These are phyloP conservation scores for Massospora cicadina DNA, from an alignment of 371 early-diverging fungal species.

Conservation along the genomic window DNA sequence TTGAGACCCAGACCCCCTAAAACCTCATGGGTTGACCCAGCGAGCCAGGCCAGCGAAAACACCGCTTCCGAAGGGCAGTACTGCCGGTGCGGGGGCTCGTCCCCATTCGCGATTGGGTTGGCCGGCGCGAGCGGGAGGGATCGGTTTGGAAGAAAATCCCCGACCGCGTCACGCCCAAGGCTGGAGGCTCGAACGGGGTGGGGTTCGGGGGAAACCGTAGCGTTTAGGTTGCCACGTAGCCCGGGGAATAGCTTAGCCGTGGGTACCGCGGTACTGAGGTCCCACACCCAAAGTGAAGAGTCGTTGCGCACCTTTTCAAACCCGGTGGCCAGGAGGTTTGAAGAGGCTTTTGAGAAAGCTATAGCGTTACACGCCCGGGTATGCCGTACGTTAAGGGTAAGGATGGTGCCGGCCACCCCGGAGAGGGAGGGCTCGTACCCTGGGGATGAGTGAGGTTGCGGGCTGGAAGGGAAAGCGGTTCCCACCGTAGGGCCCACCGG, in stretches of 20 bases:
- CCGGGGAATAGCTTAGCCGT: background rate
- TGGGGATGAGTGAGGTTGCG: slow-evolving; percentile 13
- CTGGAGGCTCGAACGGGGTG: background rate
- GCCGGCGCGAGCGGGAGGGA: background rate
- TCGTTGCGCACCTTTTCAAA: slow-evolving; percentile 59
- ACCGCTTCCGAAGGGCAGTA: slow-evolving; percentile 55
- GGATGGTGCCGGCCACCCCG: slow-evolving; percentile 16
- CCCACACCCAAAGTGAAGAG: slow-evolving; percentile 55
- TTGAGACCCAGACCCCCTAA: slow-evolving; percentile 62
- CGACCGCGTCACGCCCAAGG: background rate
- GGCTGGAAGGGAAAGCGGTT: background rate
- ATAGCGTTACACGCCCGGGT: slow-evolving; percentile 56
- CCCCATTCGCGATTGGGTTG: background rate
- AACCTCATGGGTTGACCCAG: slow-evolving; percentile 26
- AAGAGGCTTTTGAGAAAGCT: slow-evolving; percentile 38
- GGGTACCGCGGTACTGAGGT: slow-evolving; percentile 30
- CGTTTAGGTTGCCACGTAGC: background rate
- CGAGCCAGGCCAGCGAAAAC: slow-evolving; percentile 54
- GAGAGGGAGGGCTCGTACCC: slow-evolving; percentile 6
- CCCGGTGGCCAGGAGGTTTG: slow-evolving; percentile 42
- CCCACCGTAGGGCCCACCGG: background rate
- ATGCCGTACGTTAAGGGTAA: slow-evolving; percentile 30
- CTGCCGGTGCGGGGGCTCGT: slow-evolving; percentile 28
- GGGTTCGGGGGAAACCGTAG: background rate
- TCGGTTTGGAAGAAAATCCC: background rate